These are phyloP conservation scores for Schizochytrium sp. DNA, from an alignment of 108 stramenopile species.

Conservation along the genomic window DNA sequence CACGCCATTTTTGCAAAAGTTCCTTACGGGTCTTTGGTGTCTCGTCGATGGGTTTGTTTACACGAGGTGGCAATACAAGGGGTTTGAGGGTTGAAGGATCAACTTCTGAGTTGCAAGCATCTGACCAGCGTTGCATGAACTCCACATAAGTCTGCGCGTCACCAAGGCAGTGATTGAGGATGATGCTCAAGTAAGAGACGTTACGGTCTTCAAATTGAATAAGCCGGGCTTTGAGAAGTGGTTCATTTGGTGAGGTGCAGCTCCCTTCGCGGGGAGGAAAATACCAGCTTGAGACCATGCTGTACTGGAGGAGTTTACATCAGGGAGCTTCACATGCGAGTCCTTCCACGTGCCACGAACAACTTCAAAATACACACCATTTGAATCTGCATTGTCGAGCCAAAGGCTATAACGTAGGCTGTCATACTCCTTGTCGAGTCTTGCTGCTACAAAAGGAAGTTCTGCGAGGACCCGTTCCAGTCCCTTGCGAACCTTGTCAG, in stretches of 20 bases:
- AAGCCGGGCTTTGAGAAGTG: background rate
- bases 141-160: conserved; percentile 31
- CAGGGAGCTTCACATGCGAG: conserved; percentile 1
- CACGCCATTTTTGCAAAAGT: background rate
- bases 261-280: background rate
- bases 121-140: conserved; percentile 23
- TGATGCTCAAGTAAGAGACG: background rate
- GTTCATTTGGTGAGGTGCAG: background rate
- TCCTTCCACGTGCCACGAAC: background rate
- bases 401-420: background rate
- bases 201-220: background rate
- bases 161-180: conserved; percentile 17
- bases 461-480: background rate
- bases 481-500: background rate
- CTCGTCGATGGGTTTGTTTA: background rate
- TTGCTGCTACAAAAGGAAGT: background rate
- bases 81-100: background rate
- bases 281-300: conserved; percentile 9
- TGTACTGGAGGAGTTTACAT: background rate
- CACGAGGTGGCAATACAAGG: background rate
- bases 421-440: conserved; percentile 2
- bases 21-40: background rate
- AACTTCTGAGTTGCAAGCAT: background rate
- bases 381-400: background rate
- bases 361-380: conserved; percentile 34